Base-by-base conservation (phyloP, 805 yeast species). In the Zygosaccharomyces kombuchaensis region DNA sequence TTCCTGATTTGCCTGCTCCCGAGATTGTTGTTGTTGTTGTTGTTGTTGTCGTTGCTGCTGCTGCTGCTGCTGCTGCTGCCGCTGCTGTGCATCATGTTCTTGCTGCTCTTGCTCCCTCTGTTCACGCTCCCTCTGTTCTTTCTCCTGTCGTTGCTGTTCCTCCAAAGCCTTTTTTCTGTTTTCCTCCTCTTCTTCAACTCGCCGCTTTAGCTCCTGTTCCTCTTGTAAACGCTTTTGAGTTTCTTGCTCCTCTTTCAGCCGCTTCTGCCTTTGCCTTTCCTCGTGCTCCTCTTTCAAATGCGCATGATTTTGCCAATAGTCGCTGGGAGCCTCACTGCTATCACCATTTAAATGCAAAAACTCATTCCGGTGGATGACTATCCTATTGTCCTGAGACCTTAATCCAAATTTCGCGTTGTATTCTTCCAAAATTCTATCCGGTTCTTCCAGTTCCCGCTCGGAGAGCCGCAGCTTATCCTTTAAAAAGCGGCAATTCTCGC, bases 301-400 rank as follows among this genome's bases (percentile, higher is more conserved):
- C 10, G 50, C 44, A 36, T 59, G 53, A 16, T 50, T 51, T 16
- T 47, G 47, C 68, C 68, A 64, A 31, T 64, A 64, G 37, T 59
- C 58, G 3, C 50, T 38, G 8, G 68, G 66, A 1, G 68, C 68
- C 39, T 57, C 57, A 9, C 53, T 45, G 25, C 36, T 44, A 27
- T 56, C 57, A 8, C 52, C 54, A 12, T 51, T 52, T 9, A 58
- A 45, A 29, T 50, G 40, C 13, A 32, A 35, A 44, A 59, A 62
- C 34, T 54, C 53, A 14, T 55, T 43, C 16, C 32, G 45, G 47
- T 61, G 54, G 16, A 44, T 41, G 4, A 54, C 53, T 12, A 56
- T 36, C 12, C 43, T 52, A 37, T 48, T 50, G 9, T 53, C 48
- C 44, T 58, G 62, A 2, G 46, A 38, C n/a, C 48, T 41, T 16